phyloP scores from a whole-genome alignment of 2,329 filamentous ascomycete genomes.

The Cordyceps tenuipes region DNA sequence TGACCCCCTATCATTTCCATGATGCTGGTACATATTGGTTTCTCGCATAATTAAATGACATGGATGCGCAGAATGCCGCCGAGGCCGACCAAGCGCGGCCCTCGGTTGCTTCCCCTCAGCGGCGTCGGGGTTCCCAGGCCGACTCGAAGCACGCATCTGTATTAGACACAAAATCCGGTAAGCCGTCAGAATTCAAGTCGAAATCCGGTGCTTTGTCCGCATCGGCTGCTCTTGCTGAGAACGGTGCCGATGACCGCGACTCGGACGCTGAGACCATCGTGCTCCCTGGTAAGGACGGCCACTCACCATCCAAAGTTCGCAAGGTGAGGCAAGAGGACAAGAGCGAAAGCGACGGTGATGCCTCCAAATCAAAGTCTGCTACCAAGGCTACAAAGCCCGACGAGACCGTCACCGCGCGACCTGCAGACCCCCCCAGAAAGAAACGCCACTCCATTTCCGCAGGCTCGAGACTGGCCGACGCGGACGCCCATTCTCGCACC shows the following conservation, averaged over 20 bases:
- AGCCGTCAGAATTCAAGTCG: conserved; percentile 15
- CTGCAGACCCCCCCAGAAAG: conserved; percentile 31
- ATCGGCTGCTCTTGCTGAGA: conserved; percentile 26
- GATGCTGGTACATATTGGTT: conserved; percentile 49
- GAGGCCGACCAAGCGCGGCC: conserved; percentile 54
- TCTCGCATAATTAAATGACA: conserved; percentile 52
- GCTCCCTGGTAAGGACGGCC: conserved; percentile 54
- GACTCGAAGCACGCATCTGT: conserved; percentile 5
- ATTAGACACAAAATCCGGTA: conserved; percentile 8
- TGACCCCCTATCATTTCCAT: conserved; percentile 28
- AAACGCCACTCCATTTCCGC: conserved; percentile 33
- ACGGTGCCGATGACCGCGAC: conserved; percentile 46
- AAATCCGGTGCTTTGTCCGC: conserved; percentile 21
- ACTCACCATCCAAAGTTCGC: conserved; percentile 54
- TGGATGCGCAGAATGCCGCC: conserved; percentile 61
- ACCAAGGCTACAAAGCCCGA: conserved; percentile 25
- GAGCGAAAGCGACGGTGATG: conserved; percentile 45
- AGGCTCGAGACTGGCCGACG: conserved; percentile 27
- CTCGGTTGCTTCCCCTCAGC: conserved; percentile 43
- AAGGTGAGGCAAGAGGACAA: conserved; percentile 59
- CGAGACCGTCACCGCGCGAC: conserved; percentile 23
- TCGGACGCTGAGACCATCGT: conserved; percentile 69
- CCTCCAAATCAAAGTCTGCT: conserved; percentile 24
- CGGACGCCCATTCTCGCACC: conserved; percentile 29
- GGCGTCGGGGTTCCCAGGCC: conserved; percentile 11